Percentiles rank a stretch among this genome's conserved stretches.
phyloP scores from a whole-genome alignment of 305 asterid genomes.

The Rubia peregrina region DNA sequence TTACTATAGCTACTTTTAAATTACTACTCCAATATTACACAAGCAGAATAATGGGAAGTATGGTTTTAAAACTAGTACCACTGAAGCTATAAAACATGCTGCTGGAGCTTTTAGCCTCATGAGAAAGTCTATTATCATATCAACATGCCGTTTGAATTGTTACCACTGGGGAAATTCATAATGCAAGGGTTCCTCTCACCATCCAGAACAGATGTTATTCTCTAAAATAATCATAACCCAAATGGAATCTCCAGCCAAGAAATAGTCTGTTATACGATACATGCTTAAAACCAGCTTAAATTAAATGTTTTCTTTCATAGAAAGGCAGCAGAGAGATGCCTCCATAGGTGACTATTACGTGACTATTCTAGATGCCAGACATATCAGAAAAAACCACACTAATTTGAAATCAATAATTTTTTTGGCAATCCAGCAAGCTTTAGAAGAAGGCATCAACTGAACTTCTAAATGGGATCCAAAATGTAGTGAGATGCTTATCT shows the following conservation, averaged over 20 bases:
- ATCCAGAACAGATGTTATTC: background rate
- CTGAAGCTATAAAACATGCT: background rate
- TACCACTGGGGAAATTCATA: background rate
- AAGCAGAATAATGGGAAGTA: background rate
- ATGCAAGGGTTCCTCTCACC: background rate
- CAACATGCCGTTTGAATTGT: background rate
- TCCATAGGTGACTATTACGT: background rate
- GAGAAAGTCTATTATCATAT: slow-evolving; percentile 1
- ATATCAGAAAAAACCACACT: background rate
- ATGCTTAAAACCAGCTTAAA: background rate
- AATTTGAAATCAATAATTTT: background rate
- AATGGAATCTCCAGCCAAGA: background rate
- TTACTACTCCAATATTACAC: background rate
- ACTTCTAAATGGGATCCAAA: background rate
- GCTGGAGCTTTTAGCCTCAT: background rate
- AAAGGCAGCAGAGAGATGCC: background rate
- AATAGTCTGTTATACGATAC: background rate
- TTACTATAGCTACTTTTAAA: too few relatives aligned
- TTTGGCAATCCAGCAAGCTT: background rate
- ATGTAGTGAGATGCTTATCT: background rate
- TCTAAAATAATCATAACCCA: background rate
- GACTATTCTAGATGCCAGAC: background rate
- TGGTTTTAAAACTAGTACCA: background rate
- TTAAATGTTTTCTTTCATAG: background rate
- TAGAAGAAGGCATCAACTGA: slow-evolving; percentile 1